Conservation (phyloP, 805 yeast species). For the Komagataella pseudopastoris region DNA sequence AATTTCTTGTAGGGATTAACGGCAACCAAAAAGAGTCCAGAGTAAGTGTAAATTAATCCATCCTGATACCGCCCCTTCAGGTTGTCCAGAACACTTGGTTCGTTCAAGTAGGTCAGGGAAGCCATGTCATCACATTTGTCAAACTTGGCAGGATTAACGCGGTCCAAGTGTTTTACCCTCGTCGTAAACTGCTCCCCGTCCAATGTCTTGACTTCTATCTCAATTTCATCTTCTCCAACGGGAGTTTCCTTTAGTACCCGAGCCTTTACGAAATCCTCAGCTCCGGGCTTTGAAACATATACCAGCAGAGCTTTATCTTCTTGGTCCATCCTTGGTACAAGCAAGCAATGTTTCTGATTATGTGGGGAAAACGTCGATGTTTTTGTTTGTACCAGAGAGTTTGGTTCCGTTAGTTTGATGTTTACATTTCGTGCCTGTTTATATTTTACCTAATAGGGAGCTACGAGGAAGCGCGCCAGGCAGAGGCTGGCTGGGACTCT, state of each 20-base stretch:
- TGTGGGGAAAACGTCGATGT: neutral
- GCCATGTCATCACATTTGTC: conserved; percentile 94
- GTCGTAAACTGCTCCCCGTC: conserved; percentile 22
- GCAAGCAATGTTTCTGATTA: neutral
- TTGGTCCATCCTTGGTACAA: neutral
- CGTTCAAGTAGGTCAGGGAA: conserved; percentile 84
- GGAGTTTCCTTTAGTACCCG: neutral
- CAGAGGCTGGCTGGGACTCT: neutral
- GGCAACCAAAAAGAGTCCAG: conserved; percentile 91
- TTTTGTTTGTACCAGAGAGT: neutral
- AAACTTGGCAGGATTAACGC: conserved; percentile 81
- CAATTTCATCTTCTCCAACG: neutral
- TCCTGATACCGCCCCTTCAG: conserved; percentile 62
- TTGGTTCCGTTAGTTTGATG: neutral
- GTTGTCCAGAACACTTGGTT: conserved; percentile 89
- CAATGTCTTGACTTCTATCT: conserved; percentile 17
- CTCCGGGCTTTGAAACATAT: neutral
- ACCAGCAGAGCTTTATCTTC: neutral
- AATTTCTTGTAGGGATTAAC: conserved; percentile 79
- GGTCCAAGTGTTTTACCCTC: conserved; percentile 25
- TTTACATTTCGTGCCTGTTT: neutral
- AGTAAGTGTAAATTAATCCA: conserved; percentile 81
- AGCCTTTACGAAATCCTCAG: neutral
- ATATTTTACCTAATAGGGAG: neutral
- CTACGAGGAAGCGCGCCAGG: neutral